phyloP scores from a whole-genome alignment of 129 eudicot genomes.

The Escallonia herrerae region DNA sequence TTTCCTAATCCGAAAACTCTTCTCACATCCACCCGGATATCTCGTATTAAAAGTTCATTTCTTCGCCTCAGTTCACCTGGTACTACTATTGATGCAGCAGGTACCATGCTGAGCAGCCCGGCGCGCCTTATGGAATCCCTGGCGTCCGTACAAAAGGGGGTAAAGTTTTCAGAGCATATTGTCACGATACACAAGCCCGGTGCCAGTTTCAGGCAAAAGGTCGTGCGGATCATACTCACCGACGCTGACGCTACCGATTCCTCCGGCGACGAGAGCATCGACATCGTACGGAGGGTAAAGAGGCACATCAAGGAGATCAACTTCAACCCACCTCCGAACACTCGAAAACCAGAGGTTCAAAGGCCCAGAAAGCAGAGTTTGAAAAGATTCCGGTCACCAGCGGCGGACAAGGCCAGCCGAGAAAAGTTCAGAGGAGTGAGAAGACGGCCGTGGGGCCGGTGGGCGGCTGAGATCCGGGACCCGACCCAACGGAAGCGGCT shows the following conservation, averaged over 20 bases:
- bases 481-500: constrained; percentile 46
- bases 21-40: too few species aligned
- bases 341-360: neutral
- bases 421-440: constrained; percentile 60
- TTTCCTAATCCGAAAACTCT: too few species aligned
- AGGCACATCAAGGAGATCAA: constrained; percentile 41
- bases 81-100: too few species aligned
- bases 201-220: constrained; percentile 10
- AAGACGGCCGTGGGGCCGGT: constrained; percentile 65
- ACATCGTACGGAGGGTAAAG: constrained; percentile 24
- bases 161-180: constrained; percentile 41
- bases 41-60: neutral
- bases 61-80: too few species aligned
- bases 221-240: constrained; percentile 41
- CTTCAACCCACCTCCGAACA: constrained; percentile 12
- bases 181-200: constrained; percentile 28
- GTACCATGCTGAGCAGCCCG: too few species aligned
- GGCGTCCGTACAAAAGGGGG: constrained; percentile 22
- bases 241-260: constrained; percentile 71
- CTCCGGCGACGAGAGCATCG: constrained; percentile 37
- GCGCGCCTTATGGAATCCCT: neutral
- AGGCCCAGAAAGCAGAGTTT: constrained; percentile 9
- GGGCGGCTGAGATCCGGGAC: constrained; percentile 81
- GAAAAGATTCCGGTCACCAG: constrained; percentile 7
- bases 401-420: constrained; percentile 5